Evolutionary conservation across 1,139 yeast genomes (phyloP).

Genomic region (Suhomyces bokatorum): DNA sequence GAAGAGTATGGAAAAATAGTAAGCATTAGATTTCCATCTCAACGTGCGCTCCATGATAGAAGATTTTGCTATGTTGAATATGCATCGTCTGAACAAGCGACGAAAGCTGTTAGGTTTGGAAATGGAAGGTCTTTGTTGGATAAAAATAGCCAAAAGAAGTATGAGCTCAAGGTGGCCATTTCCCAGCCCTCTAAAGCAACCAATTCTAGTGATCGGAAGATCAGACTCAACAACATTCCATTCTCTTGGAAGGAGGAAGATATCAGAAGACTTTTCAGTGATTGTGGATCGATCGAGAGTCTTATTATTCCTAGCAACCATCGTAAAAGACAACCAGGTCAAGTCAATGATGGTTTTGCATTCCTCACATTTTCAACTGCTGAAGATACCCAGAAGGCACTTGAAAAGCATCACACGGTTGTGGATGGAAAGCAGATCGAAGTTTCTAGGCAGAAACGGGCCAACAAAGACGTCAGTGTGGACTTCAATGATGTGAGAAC

Average conservation of each 20-base stretch:
- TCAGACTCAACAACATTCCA: slow-evolving; percentile 55
- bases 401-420: slow-evolving; percentile 34
- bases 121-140: slow-evolving; percentile 37
- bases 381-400: slow-evolving; percentile 43
- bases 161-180: slow-evolving; percentile 52
- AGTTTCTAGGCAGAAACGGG: slow-evolving; percentile 34
- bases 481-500: slow-evolving; percentile 33
- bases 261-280: slow-evolving; percentile 27
- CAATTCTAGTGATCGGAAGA: slow-evolving; percentile 53
- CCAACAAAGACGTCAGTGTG: slow-evolving; percentile 23
- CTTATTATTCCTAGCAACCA: slow-evolving; percentile 49
- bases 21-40: slow-evolving; percentile 67
- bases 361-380: slow-evolving; percentile 47
- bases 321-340: slow-evolving; percentile 22
- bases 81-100: slow-evolving; percentile 45
- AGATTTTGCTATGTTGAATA: slow-evolving; percentile 79
- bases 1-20: slow-evolving; percentile 45
- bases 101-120: slow-evolving; percentile 43
- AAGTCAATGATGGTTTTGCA: slow-evolving; percentile 54
- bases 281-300: slow-evolving; percentile 45
- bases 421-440: slow-evolving; percentile 46
- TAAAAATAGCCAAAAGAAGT: slow-evolving; percentile 21
- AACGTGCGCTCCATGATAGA: slow-evolving; percentile 52
- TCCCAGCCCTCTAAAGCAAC: slow-evolving; percentile 56
- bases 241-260: slow-evolving; percentile 31